phyloP scores from a whole-genome alignment of 345 rosid genomes.

The Syzygium jambos region DNA sequence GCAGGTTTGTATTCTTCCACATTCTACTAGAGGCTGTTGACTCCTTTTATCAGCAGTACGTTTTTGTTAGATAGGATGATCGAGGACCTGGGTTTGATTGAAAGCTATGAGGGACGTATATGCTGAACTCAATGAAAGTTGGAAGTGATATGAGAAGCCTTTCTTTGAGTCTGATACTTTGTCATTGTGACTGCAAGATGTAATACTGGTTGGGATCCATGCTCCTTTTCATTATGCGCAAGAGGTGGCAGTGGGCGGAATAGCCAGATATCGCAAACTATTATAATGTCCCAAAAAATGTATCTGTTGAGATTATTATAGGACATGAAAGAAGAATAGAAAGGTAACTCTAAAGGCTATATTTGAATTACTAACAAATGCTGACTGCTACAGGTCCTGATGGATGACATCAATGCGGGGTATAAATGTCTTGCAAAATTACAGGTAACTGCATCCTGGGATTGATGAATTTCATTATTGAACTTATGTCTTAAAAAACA shows the following conservation, averaged over 20 bases:
- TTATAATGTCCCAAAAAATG: background rate
- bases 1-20: conserved; percentile 35
- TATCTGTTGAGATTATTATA: background rate
- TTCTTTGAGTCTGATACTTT: background rate
- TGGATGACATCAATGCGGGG: conserved; percentile 80
- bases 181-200: background rate
- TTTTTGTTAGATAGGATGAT: background rate
- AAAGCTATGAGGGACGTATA: background rate
- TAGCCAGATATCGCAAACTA: background rate
- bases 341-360: background rate
- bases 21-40: background rate
- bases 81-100: background rate
- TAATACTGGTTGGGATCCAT: background rate
- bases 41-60: background rate
- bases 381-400: conserved; percentile 52
- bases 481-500: background rate
- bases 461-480: background rate
- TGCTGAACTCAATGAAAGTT: background rate
- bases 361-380: conserved; percentile 2
- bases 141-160: background rate
- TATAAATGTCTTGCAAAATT: conserved; percentile 65
- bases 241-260: background rate
- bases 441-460: conserved; percentile 34
- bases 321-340: background rate
- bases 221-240: background rate